Conservation (phyloP, 768 basidiomycete genomes). For the Kwoniella bestiolae region DNA sequence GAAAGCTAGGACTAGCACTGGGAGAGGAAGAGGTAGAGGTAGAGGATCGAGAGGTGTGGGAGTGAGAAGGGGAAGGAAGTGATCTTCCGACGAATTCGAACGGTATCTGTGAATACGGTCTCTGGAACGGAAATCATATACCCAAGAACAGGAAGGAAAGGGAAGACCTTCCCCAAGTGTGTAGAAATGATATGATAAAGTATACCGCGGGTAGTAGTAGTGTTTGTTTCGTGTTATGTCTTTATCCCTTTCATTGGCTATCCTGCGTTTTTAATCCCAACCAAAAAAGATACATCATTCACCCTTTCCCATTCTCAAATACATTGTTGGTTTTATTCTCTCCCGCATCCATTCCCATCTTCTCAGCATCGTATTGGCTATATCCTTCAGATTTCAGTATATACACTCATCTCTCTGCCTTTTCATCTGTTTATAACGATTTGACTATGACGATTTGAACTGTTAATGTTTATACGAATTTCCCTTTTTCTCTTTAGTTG, state of each 20-base stretch:
- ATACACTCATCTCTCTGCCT: not conserved
- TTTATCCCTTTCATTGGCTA: not conserved
- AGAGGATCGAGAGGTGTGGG: constrained; percentile 3
- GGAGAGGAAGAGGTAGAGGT: constrained; percentile 8
- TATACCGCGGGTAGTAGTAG: not conserved
- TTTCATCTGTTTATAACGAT: not conserved
- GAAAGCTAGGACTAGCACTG: constrained; percentile 9
- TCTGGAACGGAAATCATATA: not conserved
- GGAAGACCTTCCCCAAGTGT: not conserved
- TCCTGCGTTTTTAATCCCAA: not conserved
- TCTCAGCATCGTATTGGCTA: not conserved
- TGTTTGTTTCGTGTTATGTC: not conserved
- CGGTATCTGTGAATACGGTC: not conserved
- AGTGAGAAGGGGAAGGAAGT: constrained; percentile 13
- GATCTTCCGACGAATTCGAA: not conserved
- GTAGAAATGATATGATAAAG: not conserved
- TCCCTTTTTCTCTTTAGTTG: not conserved
- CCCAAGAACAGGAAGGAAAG: not conserved
- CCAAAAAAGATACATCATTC: not conserved
- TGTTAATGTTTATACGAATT: not conserved
- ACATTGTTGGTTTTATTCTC: too few species aligned
- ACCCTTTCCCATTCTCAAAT: not conserved
- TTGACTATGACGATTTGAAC: too few species aligned
- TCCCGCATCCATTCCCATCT: not conserved
- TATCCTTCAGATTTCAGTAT: not conserved